Percentiles rank a stretch among this genome's conserved stretches.
phyloP scores from a whole-genome alignment of 2,329 filamentous ascomycete genomes.

The Penicillium sp. region DNA sequence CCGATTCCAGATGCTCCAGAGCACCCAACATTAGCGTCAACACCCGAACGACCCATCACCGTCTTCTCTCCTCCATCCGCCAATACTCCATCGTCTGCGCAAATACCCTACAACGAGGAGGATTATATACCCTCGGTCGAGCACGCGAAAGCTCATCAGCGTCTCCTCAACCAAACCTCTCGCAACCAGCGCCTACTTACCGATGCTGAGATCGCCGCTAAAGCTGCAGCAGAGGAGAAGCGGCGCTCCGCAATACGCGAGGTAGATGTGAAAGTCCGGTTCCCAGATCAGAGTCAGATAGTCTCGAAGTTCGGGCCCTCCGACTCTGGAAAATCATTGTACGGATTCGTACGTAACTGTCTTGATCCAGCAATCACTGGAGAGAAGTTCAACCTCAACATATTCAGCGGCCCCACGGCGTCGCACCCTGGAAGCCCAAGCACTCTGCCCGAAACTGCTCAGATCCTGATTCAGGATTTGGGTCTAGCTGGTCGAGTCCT shows the following conservation, averaged over 20 bases:
- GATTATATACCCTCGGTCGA: constrained; percentile 79
- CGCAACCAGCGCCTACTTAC: constrained; percentile 77
- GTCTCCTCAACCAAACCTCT: constrained; percentile 72
- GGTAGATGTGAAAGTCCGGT: constrained; percentile 75
- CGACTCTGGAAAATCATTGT: constrained; percentile 69
- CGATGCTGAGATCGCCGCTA: constrained; percentile 74
- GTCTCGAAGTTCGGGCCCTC: constrained; percentile 66
- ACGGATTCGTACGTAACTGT: constrained; percentile 69
- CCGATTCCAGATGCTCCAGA: constrained; percentile 17
- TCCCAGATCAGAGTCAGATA: constrained; percentile 80
- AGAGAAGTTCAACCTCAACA: constrained; percentile 70
- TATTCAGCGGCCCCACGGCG: constrained; percentile 42
- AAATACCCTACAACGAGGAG: constrained; percentile 63
- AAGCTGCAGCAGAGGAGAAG: constrained; percentile 63
- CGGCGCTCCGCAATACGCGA: constrained; percentile 64
- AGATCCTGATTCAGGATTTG: constrained; percentile 61
- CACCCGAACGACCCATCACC: constrained; percentile 52
- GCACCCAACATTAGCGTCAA: constrained; percentile 29
- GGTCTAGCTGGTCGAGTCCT: constrained; percentile 69
- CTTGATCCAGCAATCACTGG: constrained; percentile 58
- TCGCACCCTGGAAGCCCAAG: constrained; percentile 22
- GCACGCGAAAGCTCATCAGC: constrained; percentile 76
- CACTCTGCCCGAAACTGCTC: constrained; percentile 46
- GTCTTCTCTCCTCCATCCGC: constrained; percentile 76
- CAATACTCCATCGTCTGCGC: constrained; percentile 72